Evolutionary conservation across 345 rosid species (phyloP), one percentile per base, ranked within the genome.

Genomic region (Acer campestre): DNA sequence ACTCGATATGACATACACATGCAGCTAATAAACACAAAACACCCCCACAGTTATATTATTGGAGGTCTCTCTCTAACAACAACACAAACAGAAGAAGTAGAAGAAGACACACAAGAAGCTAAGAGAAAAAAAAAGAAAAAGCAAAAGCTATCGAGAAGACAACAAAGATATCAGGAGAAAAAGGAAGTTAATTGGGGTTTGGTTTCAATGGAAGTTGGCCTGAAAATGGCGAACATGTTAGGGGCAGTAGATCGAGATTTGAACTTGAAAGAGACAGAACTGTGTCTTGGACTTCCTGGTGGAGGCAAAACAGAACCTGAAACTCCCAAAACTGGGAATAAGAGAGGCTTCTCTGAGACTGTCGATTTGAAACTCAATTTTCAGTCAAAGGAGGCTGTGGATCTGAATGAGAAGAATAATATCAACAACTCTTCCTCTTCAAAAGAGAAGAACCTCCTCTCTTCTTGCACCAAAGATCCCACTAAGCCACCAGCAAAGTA

Each of bases 401-500:
- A 85, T 86, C 88, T 78, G 78, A 88, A 85, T 42, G 80, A 86
- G 8, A 84, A 35, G 38, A 35, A 35, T 35, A 35, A 71, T 62
- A 13, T 73, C 64, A 78, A 75, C 53, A 76, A 68, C 27, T 49
- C 44, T 75, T 68, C 51, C 75, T 68, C 70, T 59, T 35, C 90
- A 25, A 83, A 87, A 49, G 91, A 77, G 14, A 86, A 80, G 80
- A 83, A 49, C 49, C 85, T 75, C 68, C 82, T 79, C 25, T 64
- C 77, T n/a, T 71, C 80, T 75, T 29, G 84, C 76, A 51, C 81
- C 78, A 88, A 88, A 68, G 88, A 91, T 72, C 88, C 88, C 17
- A 75, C 90, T 18, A 93, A 93, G 81, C 95, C 92, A 72, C 90
- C 94, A 1, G 85, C 95, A 78, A 93, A 93, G 97, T 91, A 79